Conservation (phyloP, 352 stramenopile species). For the Phytopythium kandeliae region DNA sequence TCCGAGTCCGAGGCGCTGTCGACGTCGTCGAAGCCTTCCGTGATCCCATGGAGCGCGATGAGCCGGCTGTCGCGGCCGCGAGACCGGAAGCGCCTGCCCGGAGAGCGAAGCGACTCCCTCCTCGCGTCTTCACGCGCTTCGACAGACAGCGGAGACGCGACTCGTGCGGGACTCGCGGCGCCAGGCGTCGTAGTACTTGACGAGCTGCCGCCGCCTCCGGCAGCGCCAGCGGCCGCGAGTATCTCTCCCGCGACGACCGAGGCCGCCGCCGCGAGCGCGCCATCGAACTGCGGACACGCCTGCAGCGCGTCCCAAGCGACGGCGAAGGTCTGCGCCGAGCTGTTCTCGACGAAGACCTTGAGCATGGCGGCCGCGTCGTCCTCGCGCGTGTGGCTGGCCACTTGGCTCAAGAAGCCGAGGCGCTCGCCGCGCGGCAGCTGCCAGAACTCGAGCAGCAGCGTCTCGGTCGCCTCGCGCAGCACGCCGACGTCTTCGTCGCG, state of each 20-base stretch:
- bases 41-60: constrained; percentile 45
- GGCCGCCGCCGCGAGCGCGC: constrained; percentile 20
- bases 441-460: constrained; percentile 65
- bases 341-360: constrained; percentile 41
- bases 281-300: constrained; percentile 38
- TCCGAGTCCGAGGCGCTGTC: constrained; percentile 21
- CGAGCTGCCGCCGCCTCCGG: background rate
- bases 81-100: constrained; percentile 6
- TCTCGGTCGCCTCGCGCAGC: constrained; percentile 49
- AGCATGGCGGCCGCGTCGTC: constrained; percentile 43
- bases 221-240: too few species aligned
- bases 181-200: too few species aligned
- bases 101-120: constrained; percentile 1
- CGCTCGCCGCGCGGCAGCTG: constrained; percentile 47
- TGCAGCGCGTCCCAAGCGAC: constrained; percentile 48
- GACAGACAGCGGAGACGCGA: background rate
- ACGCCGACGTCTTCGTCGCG: constrained; percentile 38
- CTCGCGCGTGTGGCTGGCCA: constrained; percentile 50
- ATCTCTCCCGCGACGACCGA: background rate
- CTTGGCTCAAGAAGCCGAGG: constrained; percentile 61
- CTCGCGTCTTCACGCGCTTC: background rate
- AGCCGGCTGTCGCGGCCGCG: constrained; percentile 17
- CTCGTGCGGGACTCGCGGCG: too few species aligned
- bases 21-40: constrained; percentile 45
- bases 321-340: constrained; percentile 33